Evolutionary conservation across 768 basidiomycete species (phyloP).

Genomic region (Lepiota brunneoincarnata): DNA sequence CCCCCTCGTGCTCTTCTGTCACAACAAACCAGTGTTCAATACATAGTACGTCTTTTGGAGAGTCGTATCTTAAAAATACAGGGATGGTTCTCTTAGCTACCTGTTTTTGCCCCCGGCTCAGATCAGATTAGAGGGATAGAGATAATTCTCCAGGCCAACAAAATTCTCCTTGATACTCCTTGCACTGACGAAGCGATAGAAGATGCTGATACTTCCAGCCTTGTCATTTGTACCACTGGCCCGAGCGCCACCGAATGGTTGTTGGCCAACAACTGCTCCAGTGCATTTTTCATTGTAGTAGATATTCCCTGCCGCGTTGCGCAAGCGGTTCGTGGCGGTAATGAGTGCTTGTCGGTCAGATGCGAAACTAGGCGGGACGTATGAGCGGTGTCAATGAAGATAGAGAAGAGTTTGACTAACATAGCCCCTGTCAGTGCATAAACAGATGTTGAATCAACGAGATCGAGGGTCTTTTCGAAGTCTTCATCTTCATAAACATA

Average conservation of each 20-base stretch:
- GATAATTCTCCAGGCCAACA: conserved; percentile 73
- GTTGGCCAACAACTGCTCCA: conserved; percentile 95
- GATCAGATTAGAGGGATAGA: conserved; percentile 85
- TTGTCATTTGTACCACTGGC: conserved; percentile 98
- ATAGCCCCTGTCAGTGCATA: conserved; percentile 97
- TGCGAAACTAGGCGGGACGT: conserved; percentile 62
- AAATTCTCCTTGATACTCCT: conserved; percentile 98
- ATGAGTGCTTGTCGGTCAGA: conserved; percentile 78
- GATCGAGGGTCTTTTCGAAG: conserved; percentile 81
- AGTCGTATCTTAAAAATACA: too few species aligned
- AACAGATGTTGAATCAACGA: conserved; percentile 81
- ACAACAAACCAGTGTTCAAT: too few species aligned
- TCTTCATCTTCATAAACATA: conserved; percentile 88
- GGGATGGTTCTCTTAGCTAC: too few species aligned
- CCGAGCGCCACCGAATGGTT: conserved; percentile 95
- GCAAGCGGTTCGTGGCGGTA: conserved; percentile 75
- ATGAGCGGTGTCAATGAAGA: conserved; percentile 2
- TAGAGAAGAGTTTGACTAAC: conserved; percentile 41
- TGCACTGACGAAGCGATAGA: conserved; percentile 78
- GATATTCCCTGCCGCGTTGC: conserved; percentile 92
- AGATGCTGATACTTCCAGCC: conserved; percentile 75
- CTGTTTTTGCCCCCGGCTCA: too few species aligned
- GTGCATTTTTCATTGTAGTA: conserved; percentile 99
- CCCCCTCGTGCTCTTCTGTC: too few species aligned
- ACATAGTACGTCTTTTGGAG: too few species aligned